Conservation (phyloP, 306 rosid species). For the Cajanus cajan region DNA sequence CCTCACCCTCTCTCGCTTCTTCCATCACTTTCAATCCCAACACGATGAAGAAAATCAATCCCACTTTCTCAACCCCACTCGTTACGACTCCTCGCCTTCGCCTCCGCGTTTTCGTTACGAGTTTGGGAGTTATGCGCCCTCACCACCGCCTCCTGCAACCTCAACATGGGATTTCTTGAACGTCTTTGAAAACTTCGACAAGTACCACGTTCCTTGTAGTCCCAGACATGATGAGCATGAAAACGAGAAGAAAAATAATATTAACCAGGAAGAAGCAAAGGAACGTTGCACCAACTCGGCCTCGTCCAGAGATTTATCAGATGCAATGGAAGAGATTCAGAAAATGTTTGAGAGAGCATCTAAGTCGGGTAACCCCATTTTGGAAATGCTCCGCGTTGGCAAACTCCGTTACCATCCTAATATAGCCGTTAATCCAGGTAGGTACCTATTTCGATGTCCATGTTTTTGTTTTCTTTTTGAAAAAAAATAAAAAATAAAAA, state of each 20-base stretch:
- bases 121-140: conserved; percentile 25
- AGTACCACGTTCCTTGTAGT: conserved; percentile 46
- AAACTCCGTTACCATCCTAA: conserved; percentile 39
- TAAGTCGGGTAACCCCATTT: conserved; percentile 49
- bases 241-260: no score
- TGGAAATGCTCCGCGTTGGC: conserved; percentile 43
- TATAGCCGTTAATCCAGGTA: conserved; percentile 53
- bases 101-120: conserved; percentile 10
- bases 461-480: no score
- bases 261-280: no score
- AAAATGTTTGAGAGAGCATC: conserved; percentile 55
- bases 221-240: no score
- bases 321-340: conserved; percentile 53
- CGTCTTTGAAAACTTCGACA: conserved; percentile 65
- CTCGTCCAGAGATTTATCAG: no score
- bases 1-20: conserved; percentile 50
- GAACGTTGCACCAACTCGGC: no score
- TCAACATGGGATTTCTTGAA: conserved; percentile 71
- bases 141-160: conserved; percentile 47
- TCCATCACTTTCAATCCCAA: conserved; percentile 20
- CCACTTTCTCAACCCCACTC: background rate
- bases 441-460: conserved; percentile 34
- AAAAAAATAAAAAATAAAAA: no score
- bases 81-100: conserved; percentile 16
- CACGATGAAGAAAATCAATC: no score